phyloP scores from a whole-genome alignment of 1,139 yeast genomes.

The Geotrichum reessii region DNA sequence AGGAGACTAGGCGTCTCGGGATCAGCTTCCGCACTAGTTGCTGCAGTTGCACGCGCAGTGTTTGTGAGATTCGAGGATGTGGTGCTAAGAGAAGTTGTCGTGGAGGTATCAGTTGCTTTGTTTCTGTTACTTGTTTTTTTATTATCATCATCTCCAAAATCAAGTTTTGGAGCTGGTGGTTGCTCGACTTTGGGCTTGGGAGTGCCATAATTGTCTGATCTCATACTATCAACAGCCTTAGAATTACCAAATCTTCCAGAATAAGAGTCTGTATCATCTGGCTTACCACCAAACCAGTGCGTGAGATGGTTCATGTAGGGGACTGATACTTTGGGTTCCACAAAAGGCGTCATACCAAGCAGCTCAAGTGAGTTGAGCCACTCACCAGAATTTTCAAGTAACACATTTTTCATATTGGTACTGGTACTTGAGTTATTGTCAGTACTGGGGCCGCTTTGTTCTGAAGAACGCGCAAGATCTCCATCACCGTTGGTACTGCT shows the following conservation, averaged over 20 bases:
- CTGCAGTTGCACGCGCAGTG: too few relatives aligned
- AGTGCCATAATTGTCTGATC: background rate
- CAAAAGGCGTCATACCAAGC: conserved; percentile 8
- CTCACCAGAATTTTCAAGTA: conserved; percentile 17
- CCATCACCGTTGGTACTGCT: background rate
- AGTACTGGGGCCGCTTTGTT: background rate
- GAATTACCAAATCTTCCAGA: background rate
- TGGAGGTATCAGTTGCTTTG: too few relatives aligned
- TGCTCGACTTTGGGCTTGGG: background rate
- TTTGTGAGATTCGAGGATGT: too few relatives aligned
- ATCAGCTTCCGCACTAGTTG: background rate
- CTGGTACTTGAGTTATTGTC: background rate
- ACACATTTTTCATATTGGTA: conserved; percentile 8
- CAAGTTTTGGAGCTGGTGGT: background rate
- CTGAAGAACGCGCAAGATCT: background rate
- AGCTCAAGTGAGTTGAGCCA: conserved; percentile 19
- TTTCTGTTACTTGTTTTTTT: too few relatives aligned
- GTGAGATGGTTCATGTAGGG: background rate
- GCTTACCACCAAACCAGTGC: conserved; percentile 1
- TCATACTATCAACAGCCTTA: background rate
- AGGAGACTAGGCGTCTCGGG: conserved; percentile 7
- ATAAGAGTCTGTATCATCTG: background rate
- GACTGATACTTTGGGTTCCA: conserved; percentile 2
- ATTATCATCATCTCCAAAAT: background rate
- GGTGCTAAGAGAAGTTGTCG: too few relatives aligned